phyloP scores from a whole-genome alignment of 257 asterid genomes.

The Anisodus acutangulus region DNA sequence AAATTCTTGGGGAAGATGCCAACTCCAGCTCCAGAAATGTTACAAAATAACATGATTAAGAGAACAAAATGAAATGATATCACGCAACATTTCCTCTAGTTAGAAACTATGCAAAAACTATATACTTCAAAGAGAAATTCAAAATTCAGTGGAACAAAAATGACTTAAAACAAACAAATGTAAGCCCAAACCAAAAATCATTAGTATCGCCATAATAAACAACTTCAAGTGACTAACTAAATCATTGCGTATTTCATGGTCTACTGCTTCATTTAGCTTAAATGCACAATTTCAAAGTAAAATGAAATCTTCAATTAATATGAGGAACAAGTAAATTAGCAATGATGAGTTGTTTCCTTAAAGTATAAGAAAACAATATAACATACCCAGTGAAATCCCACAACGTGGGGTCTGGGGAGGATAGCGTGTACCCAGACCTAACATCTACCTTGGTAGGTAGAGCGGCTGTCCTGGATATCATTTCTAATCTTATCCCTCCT shows the following conservation, averaged over 20 bases:
- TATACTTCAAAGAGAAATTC: constrained; percentile 4
- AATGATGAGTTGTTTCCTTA: neutral
- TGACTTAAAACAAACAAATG: neutral
- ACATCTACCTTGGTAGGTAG: too few relatives aligned
- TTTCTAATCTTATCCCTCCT: too few relatives aligned
- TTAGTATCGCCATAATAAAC: neutral
- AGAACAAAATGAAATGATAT: constrained; percentile 11
- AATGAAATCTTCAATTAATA: neutral
- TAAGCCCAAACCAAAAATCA: constrained; percentile 3
- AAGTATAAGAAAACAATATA: neutral
- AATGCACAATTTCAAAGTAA: neutral
- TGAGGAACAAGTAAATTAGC: constrained; percentile 17
- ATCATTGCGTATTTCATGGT: neutral
- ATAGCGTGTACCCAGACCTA: too few relatives aligned
- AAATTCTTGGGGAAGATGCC: neutral
- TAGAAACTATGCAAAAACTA: neutral
- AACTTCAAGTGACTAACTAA: neutral
- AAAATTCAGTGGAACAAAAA: neutral
- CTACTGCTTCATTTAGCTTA: neutral
- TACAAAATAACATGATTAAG: neutral
- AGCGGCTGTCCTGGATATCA: too few relatives aligned
- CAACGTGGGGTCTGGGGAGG: too few relatives aligned
- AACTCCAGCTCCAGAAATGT: neutral
- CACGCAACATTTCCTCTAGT: neutral
- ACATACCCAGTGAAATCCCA: too few relatives aligned